Evolutionary conservation across 2,329 filamentous ascomycete genomes (phyloP).

Genomic region (Simplicillium aogashimaense): DNA sequence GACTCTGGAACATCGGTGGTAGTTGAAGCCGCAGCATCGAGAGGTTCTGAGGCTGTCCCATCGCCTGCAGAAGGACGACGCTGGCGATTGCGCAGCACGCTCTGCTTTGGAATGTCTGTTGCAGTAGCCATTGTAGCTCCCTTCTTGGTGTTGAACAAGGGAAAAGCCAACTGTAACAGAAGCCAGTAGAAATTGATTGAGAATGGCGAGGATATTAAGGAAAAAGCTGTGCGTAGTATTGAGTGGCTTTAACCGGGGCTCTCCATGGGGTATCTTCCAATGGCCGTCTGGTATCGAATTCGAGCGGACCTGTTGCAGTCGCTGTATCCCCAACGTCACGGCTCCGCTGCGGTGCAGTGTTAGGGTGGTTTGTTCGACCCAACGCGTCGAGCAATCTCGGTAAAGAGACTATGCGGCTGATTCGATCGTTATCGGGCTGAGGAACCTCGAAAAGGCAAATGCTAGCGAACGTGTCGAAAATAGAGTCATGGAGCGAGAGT

Average conservation of each 20-base stretch:
- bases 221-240: no score
- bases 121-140: slow-evolving; percentile 3
- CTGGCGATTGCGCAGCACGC: slow-evolving; percentile 8
- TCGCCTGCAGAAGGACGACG: not conserved
- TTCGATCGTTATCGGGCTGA: no score
- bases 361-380: slow-evolving; percentile 1
- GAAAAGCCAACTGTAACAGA: not conserved
- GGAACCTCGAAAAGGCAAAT: no score
- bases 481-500: no score
- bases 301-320: slow-evolving; percentile 2
- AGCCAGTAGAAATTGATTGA: no score
- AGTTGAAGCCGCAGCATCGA: slow-evolving; percentile 4
- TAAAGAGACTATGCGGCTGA: no score
- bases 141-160: not conserved
- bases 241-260: no score
- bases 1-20: slow-evolving; percentile 4
- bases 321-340: slow-evolving; percentile 14
- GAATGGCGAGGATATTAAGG: no score
- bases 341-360: slow-evolving; percentile 14
- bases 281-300: no score
- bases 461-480: no score
- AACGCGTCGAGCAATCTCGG: not conserved
- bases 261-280: no score
- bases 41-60: no score
- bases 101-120: not conserved